A percentile compares a stretch with the other conserved stretches of the same genome.
These are phyloP conservation scores for Trichophyton rubrum DNA, from an alignment of 2,329 filamentous ascomycete genomes.

Conservation along the genomic window DNA sequence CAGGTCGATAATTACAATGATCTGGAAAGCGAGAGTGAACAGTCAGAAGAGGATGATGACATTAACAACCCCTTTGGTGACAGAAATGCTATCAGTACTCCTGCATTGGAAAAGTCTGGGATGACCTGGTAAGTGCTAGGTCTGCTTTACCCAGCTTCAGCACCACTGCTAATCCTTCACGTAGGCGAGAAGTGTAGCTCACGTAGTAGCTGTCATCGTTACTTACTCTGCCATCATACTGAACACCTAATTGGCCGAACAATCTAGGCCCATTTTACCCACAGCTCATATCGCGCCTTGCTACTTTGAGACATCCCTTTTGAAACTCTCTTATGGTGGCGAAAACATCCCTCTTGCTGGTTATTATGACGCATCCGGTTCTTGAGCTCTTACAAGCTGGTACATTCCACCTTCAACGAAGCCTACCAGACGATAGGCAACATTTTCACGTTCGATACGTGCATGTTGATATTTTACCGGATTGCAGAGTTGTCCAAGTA, in stretches of 20 bases:
- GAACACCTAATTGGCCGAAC: background rate
- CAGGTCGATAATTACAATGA: constrained; percentile 38
- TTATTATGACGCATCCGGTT: background rate
- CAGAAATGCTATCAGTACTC: constrained; percentile 47
- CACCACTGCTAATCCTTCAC: background rate
- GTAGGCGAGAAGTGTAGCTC: constrained; percentile 5
- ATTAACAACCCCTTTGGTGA: constrained; percentile 85
- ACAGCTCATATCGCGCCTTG: background rate
- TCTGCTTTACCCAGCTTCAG: no score
- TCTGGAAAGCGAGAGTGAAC: constrained; percentile 41
- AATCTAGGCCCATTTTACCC: background rate
- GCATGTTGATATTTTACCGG: background rate
- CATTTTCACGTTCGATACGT: background rate
- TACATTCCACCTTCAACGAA: background rate
- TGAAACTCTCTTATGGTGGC: no score
- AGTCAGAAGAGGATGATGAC: constrained; percentile 51
- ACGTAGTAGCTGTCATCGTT: background rate
- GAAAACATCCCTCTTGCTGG: background rate
- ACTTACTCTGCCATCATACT: background rate
- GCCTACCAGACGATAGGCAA: background rate
- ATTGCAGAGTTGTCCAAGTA: background rate
- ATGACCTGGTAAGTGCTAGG: constrained; percentile 24
- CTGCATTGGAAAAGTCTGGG: constrained; percentile 21
- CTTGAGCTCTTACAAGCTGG: background rate
- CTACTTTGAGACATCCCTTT: no score